These are phyloP conservation scores for Otatea glauca DNA, from an alignment of 176 grass and related monocot species.

Conservation along the genomic window DNA sequence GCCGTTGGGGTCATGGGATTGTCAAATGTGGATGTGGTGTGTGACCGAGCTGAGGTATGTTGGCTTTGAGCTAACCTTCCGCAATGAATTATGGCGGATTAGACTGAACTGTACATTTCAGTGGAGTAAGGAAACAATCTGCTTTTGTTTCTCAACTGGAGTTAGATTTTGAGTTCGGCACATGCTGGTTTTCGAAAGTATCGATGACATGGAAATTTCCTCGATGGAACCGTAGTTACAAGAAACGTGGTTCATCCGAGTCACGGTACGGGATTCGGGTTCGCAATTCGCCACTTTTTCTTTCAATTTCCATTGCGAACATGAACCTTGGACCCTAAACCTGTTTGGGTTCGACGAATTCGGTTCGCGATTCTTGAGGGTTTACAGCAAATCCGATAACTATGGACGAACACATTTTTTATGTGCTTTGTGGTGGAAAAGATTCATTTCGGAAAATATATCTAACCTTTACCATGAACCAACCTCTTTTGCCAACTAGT, in stretches of 20 bases:
- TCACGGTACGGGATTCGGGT: too few relatives aligned
- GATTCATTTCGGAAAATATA: background rate
- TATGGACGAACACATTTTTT: background rate
- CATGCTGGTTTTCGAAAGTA: background rate
- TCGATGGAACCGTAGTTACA: too few relatives aligned
- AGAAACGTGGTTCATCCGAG: too few relatives aligned
- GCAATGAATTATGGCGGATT: background rate
- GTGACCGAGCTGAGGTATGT: conserved; percentile 87
- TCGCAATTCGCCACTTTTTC: too few relatives aligned
- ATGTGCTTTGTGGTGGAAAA: conserved; percentile 1
- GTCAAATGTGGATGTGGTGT: conserved; percentile 79
- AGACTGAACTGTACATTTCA: background rate
- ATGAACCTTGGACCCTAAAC: too few relatives aligned
- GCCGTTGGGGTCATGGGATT: conserved; percentile 58
- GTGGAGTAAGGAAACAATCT: background rate
- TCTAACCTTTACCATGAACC: background rate
- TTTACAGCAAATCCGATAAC: too few relatives aligned
- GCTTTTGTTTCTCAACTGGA: background rate
- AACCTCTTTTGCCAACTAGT: background rate
- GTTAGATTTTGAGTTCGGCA: background rate
- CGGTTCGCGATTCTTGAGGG: too few relatives aligned
- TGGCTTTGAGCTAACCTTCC: background rate
- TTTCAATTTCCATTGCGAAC: too few relatives aligned
- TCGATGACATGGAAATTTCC: background rate
- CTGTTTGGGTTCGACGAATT: too few relatives aligned